Conservation (phyloP, 2,329 filamentous ascomycete species). For the Diaporthe sp. region DNA sequence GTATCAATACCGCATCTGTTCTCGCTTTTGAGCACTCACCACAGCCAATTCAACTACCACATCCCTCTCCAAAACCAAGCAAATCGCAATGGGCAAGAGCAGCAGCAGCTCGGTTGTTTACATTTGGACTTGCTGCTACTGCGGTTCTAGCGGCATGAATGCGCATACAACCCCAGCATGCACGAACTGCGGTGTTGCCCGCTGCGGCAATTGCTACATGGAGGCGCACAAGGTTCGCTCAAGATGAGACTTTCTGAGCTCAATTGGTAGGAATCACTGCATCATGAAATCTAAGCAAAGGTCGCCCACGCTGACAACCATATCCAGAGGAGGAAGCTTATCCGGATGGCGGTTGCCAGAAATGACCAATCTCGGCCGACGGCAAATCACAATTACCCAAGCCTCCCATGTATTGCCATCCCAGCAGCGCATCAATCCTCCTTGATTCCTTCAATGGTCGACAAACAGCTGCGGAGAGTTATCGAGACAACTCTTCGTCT, state of each 20-base stretch:
- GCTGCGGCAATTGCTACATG: neutral
- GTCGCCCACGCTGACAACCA: neutral
- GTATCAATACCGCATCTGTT: neutral
- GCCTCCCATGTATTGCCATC: neutral
- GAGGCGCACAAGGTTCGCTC: neutral
- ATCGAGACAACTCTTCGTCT: neutral
- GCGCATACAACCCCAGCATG: neutral
- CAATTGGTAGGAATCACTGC: neutral
- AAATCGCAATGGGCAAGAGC: too few relatives aligned
- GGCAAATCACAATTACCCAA: neutral
- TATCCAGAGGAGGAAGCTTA: neutral
- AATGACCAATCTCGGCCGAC: neutral
- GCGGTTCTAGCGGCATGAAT: slow-evolving; percentile 15
- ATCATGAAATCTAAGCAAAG: neutral
- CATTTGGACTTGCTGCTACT: slow-evolving; percentile 26
- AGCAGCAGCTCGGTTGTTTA: too few relatives aligned
- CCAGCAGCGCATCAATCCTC: neutral
- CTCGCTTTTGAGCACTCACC: neutral
- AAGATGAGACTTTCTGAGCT: neutral
- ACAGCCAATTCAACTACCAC: neutral
- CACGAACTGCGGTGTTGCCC: neutral
- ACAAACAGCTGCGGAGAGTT: neutral
- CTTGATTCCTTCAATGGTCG: too few relatives aligned
- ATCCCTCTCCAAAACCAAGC: neutral
- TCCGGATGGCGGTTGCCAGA: neutral